Conservation (phyloP, 2,329 filamentous ascomycete genomes). For the Herpotrichia juniperi region DNA sequence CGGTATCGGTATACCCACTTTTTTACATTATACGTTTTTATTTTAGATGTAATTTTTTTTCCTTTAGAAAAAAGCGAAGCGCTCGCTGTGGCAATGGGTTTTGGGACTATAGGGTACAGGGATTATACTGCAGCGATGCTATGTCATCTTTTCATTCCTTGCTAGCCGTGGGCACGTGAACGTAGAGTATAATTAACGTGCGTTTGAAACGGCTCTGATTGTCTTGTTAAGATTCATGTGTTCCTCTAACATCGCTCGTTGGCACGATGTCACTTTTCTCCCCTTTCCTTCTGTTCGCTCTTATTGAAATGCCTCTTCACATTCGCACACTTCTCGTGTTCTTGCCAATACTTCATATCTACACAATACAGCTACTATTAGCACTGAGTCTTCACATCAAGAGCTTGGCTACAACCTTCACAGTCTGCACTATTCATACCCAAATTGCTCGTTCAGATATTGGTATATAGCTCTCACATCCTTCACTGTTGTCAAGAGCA, state of each 20-base stretch:
- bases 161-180: not conserved
- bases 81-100: not conserved
- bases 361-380: too few relatives aligned
- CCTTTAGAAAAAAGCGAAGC: not conserved
- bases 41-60: too few relatives aligned
- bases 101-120: not conserved
- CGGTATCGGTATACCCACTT: not conserved
- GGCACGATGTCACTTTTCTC: not conserved
- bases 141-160: not conserved
- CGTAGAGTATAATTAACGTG: not conserved
- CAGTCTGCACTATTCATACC: too few relatives aligned
- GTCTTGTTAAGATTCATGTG: not conserved
- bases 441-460: too few relatives aligned
- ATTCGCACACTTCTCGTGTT: not conserved
- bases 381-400: too few relatives aligned
- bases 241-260: not conserved
- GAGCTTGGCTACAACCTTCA: too few relatives aligned
- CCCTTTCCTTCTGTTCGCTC: not conserved
- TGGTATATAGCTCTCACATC: too few relatives aligned
- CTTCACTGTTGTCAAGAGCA: too few relatives aligned
- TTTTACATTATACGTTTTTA: not conserved
- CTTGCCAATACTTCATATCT: too few relatives aligned
- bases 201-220: not conserved
- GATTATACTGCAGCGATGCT: not conserved
- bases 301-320: not conserved